A percentile compares a stretch with the other conserved stretches of the same genome.
Evolutionary conservation across 78 protist genomes (phyloP).

Genomic region (Isochrysis galbana): DNA sequence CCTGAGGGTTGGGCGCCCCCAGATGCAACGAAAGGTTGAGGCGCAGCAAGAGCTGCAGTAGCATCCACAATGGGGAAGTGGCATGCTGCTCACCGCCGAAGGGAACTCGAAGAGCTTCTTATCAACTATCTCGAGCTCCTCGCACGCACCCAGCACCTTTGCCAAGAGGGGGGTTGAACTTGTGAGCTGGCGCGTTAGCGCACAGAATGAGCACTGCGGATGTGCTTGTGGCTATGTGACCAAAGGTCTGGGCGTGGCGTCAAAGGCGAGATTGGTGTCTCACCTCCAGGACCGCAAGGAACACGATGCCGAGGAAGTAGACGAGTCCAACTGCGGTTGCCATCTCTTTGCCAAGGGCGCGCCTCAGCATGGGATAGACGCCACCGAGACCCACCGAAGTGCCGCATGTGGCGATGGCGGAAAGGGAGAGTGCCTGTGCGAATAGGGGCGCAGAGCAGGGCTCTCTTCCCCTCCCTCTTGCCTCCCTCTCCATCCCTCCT

Average conservation of each 20-base stretch:
- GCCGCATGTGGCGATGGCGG: conserved; percentile 65
- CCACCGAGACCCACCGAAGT: neutral
- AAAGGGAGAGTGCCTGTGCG: conserved; percentile 43
- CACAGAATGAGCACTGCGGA: too few species aligned
- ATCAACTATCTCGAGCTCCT: neutral
- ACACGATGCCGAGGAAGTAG: conserved; percentile 31
- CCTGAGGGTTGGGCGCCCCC: too few species aligned
- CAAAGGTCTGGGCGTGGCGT: too few species aligned
- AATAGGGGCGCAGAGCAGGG: too few species aligned
- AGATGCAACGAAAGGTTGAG: too few species aligned
- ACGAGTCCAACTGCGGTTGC: neutral
- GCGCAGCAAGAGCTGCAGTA: too few species aligned
- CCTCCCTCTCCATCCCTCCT: too few species aligned
- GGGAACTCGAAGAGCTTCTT: neutral
- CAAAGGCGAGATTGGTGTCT: neutral
- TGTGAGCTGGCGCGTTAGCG: neutral
- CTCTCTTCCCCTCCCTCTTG: too few species aligned
- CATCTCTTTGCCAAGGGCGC: neutral
- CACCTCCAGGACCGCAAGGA: conserved; percentile 35
- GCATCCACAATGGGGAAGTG: too few species aligned
- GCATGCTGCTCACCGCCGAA: neutral
- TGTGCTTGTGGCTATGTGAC: too few species aligned
- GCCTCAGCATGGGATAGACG: neutral
- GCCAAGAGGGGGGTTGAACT: neutral
- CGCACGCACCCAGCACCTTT: neutral